Conservation (phyloP, 768 basidiomycete genomes). For the Russula olivacea region DNA sequence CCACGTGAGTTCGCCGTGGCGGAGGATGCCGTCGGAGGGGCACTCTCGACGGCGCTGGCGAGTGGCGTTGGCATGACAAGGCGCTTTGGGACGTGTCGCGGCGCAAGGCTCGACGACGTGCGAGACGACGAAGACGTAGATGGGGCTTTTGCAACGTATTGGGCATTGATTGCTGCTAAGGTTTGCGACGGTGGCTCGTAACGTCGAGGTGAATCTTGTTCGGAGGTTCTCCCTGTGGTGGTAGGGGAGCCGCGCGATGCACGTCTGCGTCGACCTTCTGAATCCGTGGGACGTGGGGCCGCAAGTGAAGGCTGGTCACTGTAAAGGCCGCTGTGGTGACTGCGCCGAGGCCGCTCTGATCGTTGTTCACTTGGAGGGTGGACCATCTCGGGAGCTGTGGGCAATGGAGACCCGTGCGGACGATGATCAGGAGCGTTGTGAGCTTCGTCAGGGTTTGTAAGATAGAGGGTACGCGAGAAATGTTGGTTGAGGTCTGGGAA, state of each 20-base stretch:
- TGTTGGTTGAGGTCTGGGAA: conserved; percentile 8
- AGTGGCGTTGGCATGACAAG: conserved; percentile 73
- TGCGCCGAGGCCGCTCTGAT: neutral
- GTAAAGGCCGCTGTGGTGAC: conserved; percentile 2
- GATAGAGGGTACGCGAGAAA: conserved; percentile 17
- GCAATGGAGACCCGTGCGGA: neutral
- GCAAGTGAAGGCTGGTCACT: neutral
- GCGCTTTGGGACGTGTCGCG: conserved; percentile 49
- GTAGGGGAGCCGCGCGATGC: neutral
- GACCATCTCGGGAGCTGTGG: neutral
- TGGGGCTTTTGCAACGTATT: neutral
- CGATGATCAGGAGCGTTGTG: neutral
- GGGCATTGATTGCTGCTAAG: conserved; percentile 9
- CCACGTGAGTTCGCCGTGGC: neutral
- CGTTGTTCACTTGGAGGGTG: neutral
- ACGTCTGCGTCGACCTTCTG: neutral
- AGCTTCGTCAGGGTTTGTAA: conserved; percentile 18
- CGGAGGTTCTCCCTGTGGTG: neutral
- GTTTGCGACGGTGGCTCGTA: conserved; percentile 22
- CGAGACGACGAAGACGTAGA: conserved; percentile 18
- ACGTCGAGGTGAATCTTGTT: conserved; percentile 9
- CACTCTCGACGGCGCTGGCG: conserved; percentile 15
- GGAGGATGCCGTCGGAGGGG: neutral
- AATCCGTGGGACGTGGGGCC: neutral
- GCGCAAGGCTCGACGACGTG: conserved; percentile 21